Base-by-base conservation (phyloP, 495 filamentous ascomycete species). In the Neurospora sp. region DNA sequence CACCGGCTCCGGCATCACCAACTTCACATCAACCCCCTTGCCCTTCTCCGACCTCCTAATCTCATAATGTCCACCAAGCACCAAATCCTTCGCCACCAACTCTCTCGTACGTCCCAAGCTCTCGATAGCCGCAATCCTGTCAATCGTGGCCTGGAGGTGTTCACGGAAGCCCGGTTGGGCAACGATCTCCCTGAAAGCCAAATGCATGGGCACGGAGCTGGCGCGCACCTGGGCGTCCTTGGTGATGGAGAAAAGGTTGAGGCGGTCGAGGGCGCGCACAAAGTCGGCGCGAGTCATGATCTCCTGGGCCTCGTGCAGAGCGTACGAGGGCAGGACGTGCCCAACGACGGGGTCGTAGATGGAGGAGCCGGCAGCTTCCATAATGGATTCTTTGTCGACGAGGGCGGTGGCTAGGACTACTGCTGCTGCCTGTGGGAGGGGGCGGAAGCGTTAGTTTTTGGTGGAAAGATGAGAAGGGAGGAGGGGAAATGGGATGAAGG, bases 201-300 rank as follows among this genome's bases (percentile, higher is more conserved):
- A 89, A 82, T 95, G 93, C 96, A 99, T 99, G 10, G 96, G 96
- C 42, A 98, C 96, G 5, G 91, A 94, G 82, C 97, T 94, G 6
- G 96, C 96, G 27, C 96, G 90, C 1, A 99, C 96, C 84, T 91
- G 91, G 39, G 94, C 93, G 37, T 88, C 87, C 39, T 90, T 93
- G 74, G 95, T 94, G 77, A 99, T 98, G 40, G 93, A 97, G 82
- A 99, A 98, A 68, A 99, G 88, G 77, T 98, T 98, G 70, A 94
- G 88, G 73, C 96, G 91, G 80, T 99, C 96, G 77, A 97, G 94
- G 68, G 88, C 87, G 75, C 95, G 90, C 78, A 99, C 94, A 80
- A 99, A 99, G 78, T 98, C 96, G 22, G 93, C 90, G 40, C 96
- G 87, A 9, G 96, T 99, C 96, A 99, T 99, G 77, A 98, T 84